Evolutionary conservation across 768 basidiomycete genomes (phyloP).

Genomic region (Trametes villosa): DNA sequence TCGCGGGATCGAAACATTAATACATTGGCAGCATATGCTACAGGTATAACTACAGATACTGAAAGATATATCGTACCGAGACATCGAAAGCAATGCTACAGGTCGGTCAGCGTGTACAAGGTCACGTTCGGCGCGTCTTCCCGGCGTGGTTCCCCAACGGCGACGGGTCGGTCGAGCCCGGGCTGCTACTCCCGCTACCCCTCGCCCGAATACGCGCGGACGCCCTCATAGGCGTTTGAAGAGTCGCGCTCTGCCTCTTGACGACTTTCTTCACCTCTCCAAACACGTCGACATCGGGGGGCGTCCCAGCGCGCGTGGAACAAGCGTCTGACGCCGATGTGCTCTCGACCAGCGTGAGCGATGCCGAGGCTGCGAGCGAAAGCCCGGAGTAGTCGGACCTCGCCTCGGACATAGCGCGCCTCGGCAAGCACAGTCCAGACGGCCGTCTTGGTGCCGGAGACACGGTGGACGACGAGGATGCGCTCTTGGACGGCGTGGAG

Average conservation of each 20-base stretch:
- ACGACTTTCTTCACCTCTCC: background rate
- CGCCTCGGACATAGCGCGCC: background rate
- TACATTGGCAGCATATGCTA: too few species aligned
- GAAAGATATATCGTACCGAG: too few species aligned
- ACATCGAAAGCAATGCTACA: too few species aligned
- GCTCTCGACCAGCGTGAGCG: background rate
- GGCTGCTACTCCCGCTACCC: background rate
- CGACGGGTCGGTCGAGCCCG: too few species aligned
- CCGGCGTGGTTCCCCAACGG: too few species aligned
- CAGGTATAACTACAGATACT: too few species aligned
- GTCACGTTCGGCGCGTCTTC: too few species aligned
- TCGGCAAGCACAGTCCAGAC: background rate
- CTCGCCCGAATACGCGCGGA: slow-evolving; percentile 5
- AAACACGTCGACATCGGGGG: slow-evolving; percentile 1
- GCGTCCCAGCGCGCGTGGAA: background rate
- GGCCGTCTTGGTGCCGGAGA: background rate
- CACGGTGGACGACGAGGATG: background rate
- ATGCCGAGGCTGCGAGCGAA: background rate
- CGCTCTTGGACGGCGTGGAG: background rate
- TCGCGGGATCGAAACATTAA: too few species aligned
- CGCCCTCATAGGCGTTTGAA: background rate
- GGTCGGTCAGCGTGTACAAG: too few species aligned
- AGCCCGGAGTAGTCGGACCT: slow-evolving; percentile 2
- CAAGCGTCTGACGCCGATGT: too few species aligned
- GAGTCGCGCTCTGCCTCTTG: too few species aligned